Conservation (phyloP, 2,329 filamentous ascomycete species). For the Trichoderma hamatum region DNA sequence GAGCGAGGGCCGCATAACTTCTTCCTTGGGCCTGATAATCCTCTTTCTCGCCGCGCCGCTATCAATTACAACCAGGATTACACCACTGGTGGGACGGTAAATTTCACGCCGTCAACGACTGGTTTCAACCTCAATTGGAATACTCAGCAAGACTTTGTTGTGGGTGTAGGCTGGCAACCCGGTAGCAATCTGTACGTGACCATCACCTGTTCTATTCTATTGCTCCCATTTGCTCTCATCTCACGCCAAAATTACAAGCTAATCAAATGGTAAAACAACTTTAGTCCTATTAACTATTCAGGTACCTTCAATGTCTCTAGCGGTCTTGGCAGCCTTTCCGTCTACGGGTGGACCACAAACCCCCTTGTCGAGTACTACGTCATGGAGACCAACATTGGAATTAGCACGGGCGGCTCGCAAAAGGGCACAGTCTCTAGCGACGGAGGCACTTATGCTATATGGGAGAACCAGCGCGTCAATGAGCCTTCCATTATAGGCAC, state of each 20-base stretch:
- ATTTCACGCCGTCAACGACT: not conserved
- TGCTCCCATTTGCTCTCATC: not conserved
- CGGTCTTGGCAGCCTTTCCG: slow-evolving; percentile 42
- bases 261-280: not conserved
- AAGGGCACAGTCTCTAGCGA: slow-evolving; percentile 43
- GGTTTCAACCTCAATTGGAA: not conserved
- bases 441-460: slow-evolving; percentile 45
- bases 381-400: slow-evolving; percentile 44
- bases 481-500: slow-evolving; percentile 54
- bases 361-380: slow-evolving; percentile 46
- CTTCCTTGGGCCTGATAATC: not conserved
- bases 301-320: slow-evolving; percentile 28
- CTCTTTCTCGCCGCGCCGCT: not conserved
- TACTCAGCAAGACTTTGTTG: not conserved
- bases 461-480: slow-evolving; percentile 43
- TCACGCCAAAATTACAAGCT: not conserved
- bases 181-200: not conserved
- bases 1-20: not conserved
- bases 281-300: not conserved
- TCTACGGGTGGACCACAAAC: slow-evolving; percentile 45
- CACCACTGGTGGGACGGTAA: not conserved
- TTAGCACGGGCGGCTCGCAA: slow-evolving; percentile 41
- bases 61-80: not conserved
- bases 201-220: not conserved
- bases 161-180: not conserved